phyloP scores from a whole-genome alignment of 331 rosid genomes.

The Spiraea crenata region DNA sequence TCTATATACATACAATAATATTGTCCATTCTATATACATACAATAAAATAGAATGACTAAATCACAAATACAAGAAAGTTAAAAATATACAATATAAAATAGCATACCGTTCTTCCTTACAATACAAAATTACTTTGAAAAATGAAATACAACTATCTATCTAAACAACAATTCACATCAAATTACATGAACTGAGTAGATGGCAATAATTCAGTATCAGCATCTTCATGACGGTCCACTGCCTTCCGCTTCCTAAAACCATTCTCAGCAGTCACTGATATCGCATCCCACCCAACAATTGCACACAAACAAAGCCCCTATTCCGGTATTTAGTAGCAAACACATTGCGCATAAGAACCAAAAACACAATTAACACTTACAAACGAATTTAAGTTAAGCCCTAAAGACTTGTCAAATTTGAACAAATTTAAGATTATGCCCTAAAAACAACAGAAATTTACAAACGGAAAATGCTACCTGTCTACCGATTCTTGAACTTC shows the following conservation, averaged over 20 bases:
- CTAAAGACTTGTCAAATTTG: neutral
- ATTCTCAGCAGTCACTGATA: neutral
- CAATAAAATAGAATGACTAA: too few relatives aligned
- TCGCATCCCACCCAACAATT: neutral
- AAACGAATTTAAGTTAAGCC: neutral
- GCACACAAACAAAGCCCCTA: neutral
- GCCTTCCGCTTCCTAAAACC: conserved; percentile 76
- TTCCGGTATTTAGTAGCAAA: neutral
- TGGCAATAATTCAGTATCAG: conserved; percentile 39
- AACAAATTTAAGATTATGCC: neutral
- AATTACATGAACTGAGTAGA: conserved; percentile 50
- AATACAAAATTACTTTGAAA: too few relatives aligned
- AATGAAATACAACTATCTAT: too few relatives aligned
- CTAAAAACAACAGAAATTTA: neutral
- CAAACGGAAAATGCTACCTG: conserved; percentile 52
- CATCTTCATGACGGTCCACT: conserved; percentile 42
- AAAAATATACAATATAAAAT: too few relatives aligned
- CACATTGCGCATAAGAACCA: neutral
- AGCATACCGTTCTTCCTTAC: too few relatives aligned
- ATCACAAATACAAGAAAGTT: too few relatives aligned
- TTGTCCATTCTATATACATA: too few relatives aligned
- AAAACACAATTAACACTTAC: neutral
- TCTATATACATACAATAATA: too few relatives aligned
- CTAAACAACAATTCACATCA: too few relatives aligned
- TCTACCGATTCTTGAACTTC: conserved; percentile 97